A percentile compares a stretch with the other conserved stretches of the same genome.
Evolutionary conservation across 129 eudicot species (phyloP).

Genomic region (Smallanthus sonchifolius): DNA sequence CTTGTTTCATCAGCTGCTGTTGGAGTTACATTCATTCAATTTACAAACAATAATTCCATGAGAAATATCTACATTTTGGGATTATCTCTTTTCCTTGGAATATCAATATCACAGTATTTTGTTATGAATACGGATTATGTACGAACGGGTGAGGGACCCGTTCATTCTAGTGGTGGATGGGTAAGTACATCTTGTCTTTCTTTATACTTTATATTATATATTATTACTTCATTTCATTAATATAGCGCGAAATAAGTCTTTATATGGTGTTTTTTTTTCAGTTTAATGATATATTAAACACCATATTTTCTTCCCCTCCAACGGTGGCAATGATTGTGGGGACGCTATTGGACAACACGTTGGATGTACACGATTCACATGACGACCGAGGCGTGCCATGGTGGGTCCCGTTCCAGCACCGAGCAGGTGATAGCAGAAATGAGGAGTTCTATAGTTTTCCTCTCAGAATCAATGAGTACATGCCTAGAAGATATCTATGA

Average conservation of each 20-base stretch:
- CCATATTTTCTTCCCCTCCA: conserved; percentile 82
- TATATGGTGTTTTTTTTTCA: conserved; percentile 29
- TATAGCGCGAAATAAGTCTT: background rate
- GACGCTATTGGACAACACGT: conserved; percentile 68
- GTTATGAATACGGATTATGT: conserved; percentile 49
- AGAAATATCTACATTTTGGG: conserved; percentile 86
- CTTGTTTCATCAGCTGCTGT: conserved; percentile 60
- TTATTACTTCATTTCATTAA: background rate
- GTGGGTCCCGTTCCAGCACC: conserved; percentile 82
- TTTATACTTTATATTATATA: background rate
- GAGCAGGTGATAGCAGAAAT: conserved; percentile 76
- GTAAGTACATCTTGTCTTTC: conserved; percentile 35
- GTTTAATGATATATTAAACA: conserved; percentile 83
- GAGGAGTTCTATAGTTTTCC: conserved; percentile 87
- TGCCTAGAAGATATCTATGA: conserved; percentile 69
- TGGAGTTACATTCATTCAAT: conserved; percentile 83
- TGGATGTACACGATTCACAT: conserved; percentile 48
- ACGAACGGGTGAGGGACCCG: conserved; percentile 60
- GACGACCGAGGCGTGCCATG: conserved; percentile 89
- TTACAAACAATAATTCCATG: conserved; percentile 84
- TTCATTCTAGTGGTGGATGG: conserved; percentile 75
- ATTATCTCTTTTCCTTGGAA: conserved; percentile 73
- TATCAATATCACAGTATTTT: conserved; percentile 90
- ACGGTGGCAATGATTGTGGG: conserved; percentile 84
- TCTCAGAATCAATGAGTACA: conserved; percentile 54